A percentile compares a stretch with the other conserved stretches of the same genome.
Conservation (phyloP, 1,139 yeast species). For the Taphrina deformans region DNA sequence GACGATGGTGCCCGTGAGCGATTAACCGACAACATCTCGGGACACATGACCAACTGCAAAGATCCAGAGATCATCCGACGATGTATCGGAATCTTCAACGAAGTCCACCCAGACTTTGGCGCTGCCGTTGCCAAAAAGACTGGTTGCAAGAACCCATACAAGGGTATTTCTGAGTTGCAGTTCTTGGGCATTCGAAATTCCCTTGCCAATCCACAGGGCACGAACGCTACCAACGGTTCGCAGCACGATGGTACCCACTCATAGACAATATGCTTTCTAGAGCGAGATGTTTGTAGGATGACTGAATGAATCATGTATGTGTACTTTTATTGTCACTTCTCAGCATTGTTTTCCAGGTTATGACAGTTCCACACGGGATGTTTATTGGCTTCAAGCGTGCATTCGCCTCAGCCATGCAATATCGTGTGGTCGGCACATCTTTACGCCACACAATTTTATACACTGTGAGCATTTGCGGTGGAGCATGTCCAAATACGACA, state of each 20-base stretch:
- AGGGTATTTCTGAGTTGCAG: conserved; percentile 22
- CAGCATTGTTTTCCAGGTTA: not conserved
- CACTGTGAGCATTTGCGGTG: too few species aligned
- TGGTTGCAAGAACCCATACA: conserved; percentile 34
- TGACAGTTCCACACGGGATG: not conserved
- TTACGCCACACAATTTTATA: too few species aligned
- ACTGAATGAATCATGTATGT: not conserved
- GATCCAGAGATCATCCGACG: conserved; percentile 70
- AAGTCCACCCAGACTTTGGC: conserved; percentile 70
- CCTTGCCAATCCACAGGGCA: not conserved
- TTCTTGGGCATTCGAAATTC: conserved; percentile 21
- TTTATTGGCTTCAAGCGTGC: not conserved
- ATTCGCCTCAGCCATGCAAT: too few species aligned
- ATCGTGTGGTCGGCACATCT: too few species aligned
- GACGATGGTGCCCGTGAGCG: conserved; percentile 79
- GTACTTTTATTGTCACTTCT: not conserved
- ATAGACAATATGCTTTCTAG: not conserved
- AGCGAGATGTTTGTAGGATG: not conserved
- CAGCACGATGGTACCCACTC: conserved; percentile 30
- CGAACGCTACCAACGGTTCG: conserved; percentile 26
- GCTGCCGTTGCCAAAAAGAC: conserved; percentile 62
- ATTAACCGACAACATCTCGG: conserved; percentile 80
- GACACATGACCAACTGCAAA: conserved; percentile 68
- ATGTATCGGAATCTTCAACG: conserved; percentile 72
- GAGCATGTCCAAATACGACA: too few species aligned